Conservation (phyloP, 148 eudicot genomes). For the Persicaria maculosa region DNA sequence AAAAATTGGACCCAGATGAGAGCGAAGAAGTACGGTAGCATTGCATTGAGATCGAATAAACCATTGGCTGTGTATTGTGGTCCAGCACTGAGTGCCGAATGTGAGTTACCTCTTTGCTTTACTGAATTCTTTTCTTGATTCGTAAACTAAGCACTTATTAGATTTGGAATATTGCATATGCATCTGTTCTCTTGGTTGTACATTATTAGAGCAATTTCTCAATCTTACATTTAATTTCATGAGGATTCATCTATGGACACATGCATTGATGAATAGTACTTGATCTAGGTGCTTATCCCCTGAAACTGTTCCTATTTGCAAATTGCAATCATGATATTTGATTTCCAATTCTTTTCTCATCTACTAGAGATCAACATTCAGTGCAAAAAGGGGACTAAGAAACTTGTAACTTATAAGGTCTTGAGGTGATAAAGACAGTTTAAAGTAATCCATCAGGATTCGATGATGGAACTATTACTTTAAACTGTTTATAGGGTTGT, state of each 20-base stretch:
- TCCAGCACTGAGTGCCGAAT: constrained; percentile 13
- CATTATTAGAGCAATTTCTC: not conserved
- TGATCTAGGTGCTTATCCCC: not conserved
- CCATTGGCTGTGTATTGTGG: constrained; percentile 8
- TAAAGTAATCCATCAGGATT: not conserved
- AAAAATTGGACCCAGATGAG: not conserved
- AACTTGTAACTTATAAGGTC: not conserved
- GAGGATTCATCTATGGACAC: not conserved
- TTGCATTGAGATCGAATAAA: constrained; percentile 1
- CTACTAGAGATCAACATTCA: not conserved
- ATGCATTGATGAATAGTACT: not conserved
- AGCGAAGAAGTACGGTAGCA: constrained; percentile 9
- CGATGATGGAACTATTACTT: not conserved
- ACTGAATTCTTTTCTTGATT: not conserved
- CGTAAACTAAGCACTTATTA: not conserved
- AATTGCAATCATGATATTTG: not conserved
- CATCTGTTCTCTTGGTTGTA: not conserved
- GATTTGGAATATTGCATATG: not conserved
- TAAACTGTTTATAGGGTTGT: too few relatives aligned
- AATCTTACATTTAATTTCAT: not conserved
- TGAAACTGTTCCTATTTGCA: constrained; percentile 2
- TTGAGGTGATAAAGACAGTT: constrained; percentile 1
- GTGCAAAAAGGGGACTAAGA: not conserved
- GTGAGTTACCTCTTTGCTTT: constrained; percentile 18
- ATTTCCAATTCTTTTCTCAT: not conserved